Evolutionary conservation across 306 rosid genomes (phyloP).

Genomic region (Quercus wislizeni): DNA sequence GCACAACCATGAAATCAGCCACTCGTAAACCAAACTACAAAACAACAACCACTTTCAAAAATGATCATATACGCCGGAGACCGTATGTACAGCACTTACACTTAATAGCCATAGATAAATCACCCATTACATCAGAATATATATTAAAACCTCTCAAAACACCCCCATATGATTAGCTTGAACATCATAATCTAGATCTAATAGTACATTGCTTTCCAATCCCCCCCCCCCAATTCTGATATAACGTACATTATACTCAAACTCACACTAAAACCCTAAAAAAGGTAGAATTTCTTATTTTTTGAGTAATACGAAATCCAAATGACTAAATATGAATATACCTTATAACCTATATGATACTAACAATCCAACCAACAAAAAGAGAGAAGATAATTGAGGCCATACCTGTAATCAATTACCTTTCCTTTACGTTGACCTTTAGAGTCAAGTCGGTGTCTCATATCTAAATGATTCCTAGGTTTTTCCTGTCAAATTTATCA

Average conservation of each 20-base stretch:
- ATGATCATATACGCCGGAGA: conserved; percentile 37
- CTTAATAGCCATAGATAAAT: conserved; percentile 27
- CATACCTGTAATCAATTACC: conserved; percentile 88
- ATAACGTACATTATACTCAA: no score
- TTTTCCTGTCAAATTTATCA: conserved; percentile 51
- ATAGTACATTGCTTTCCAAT: background rate
- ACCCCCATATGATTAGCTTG: background rate
- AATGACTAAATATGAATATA: background rate
- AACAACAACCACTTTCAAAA: conserved; percentile 13
- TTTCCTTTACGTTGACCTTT: conserved; percentile 89
- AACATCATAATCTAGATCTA: background rate
- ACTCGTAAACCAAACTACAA: conserved; percentile 2
- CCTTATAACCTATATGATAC: no score
- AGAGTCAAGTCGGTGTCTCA: conserved; percentile 98
- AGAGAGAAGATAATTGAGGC: conserved; percentile 4
- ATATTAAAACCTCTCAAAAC: conserved; percentile 2
- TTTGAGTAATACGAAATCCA: background rate
- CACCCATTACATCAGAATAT: conserved; percentile 34
- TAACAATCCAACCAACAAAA: no score
- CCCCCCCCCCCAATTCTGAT: background rate
- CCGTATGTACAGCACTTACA: background rate
- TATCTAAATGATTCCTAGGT: conserved; percentile 95
- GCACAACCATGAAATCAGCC: conserved; percentile 17
- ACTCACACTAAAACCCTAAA: no score
- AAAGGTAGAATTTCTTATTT: no score